Percentiles rank a stretch among this genome's conserved stretches.
Evolutionary conservation across 2,329 filamentous ascomycete species (phyloP).

Genomic region (Chaetomium sp.): DNA sequence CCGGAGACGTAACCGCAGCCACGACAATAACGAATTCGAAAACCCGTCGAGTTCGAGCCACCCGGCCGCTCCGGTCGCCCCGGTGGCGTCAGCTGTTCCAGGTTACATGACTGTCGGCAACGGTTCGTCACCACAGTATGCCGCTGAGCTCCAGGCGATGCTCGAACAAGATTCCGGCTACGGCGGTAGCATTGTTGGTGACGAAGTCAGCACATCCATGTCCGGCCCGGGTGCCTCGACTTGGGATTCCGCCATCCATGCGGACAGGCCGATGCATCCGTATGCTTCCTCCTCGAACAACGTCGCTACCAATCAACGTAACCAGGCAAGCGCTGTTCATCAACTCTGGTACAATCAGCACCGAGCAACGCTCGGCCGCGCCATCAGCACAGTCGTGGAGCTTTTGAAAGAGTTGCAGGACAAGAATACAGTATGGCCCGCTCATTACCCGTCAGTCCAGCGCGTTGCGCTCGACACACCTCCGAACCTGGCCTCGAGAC

Average conservation of each 20-base stretch:
- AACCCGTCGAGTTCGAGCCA: conserved; percentile 31
- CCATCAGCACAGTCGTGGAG: conserved; percentile 85
- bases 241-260: conserved; percentile 50
- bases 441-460: conserved; percentile 87
- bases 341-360: conserved; percentile 96
- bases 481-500: conserved; percentile 57
- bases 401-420: conserved; percentile 80
- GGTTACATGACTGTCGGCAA: conserved; percentile 84
- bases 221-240: conserved; percentile 41
- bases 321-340: conserved; percentile 80
- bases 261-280: conserved; percentile 50
- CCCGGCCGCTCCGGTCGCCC: conserved; percentile 20
- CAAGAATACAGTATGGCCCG: conserved; percentile 90
- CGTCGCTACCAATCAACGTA: conserved; percentile 63
- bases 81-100: conserved; percentile 31
- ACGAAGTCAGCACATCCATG: conserved; percentile 48
- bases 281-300: conserved; percentile 39
- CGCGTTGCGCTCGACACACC: conserved; percentile 52
- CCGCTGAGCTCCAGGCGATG: conserved; percentile 75
- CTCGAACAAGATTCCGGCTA: conserved; percentile 91
- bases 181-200: conserved; percentile 74
- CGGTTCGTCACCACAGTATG: conserved; percentile 79
- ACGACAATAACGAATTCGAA: conserved; percentile 34
- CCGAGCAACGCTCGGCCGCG: conserved; percentile 79
- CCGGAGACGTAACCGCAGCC: conserved; percentile 39